Conservation (phyloP, 177 flowering plant species). For the Vitis hybrid region DNA sequence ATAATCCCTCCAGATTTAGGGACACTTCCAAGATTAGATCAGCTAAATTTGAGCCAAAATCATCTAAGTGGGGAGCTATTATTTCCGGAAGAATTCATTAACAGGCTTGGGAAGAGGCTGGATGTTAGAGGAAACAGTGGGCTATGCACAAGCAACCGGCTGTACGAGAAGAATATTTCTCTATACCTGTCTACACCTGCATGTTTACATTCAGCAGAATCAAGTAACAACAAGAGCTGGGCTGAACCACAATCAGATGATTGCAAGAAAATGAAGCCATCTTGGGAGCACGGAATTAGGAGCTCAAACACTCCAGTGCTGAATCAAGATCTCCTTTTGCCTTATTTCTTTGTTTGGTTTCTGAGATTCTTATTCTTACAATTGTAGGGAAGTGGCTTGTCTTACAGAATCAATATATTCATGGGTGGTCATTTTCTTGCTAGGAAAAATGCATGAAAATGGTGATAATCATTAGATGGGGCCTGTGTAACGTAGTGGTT, state of each 20-base stretch:
- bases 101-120: conserved; percentile 44
- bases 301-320: conserved; percentile 9
- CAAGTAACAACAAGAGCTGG: conserved; percentile 5
- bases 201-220: conserved; percentile 17
- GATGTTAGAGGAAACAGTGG: conserved; percentile 46
- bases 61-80: conserved; percentile 36
- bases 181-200: conserved; percentile 11
- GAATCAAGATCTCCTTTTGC: conserved; percentile 6
- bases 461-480: too few relatives aligned
- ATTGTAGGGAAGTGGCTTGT: too few relatives aligned
- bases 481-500: too few relatives aligned
- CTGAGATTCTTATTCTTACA: conserved; percentile 1
- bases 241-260: conserved; percentile 10
- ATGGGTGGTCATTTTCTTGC: too few relatives aligned
- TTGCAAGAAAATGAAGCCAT: conserved; percentile 14
- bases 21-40: conserved; percentile 32
- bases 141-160: conserved; percentile 26
- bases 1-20: conserved; percentile 39
- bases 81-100: conserved; percentile 36
- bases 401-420: too few relatives aligned
- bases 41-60: conserved; percentile 49
- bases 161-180: conserved; percentile 14
- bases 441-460: too few relatives aligned
- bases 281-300: conserved; percentile 9
- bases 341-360: conserved; percentile 6